Conservation (phyloP, 352 stramenopile genomes). For the Phytophthora sansomeana region DNA sequence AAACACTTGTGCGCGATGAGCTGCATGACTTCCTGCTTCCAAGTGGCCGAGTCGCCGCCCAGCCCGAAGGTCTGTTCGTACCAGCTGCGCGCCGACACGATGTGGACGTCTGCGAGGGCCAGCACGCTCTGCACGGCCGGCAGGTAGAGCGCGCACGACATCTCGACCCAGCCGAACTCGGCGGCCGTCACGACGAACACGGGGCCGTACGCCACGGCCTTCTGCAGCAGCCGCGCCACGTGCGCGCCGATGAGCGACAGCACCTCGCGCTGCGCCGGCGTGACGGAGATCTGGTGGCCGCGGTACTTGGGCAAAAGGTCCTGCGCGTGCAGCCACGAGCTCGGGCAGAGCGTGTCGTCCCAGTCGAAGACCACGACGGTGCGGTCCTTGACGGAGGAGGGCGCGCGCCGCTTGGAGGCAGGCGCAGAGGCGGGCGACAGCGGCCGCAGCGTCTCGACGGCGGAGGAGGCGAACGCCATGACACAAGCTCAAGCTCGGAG, state of each 20-base stretch:
- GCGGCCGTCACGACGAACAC: conserved; percentile 89
- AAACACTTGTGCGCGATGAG: conserved; percentile 90
- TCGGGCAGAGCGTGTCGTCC: conserved; percentile 90
- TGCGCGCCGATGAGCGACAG: conserved; percentile 69
- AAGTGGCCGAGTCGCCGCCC: conserved; percentile 78
- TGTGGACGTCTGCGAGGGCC: conserved; percentile 82
- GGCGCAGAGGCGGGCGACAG: conserved; percentile 19
- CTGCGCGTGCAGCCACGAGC: conserved; percentile 84
- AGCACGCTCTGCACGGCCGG: conserved; percentile 71
- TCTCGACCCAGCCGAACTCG: conserved; percentile 87
- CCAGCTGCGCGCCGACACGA: conserved; percentile 86
- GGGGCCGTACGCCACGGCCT: conserved; percentile 78
- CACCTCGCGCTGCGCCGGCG: conserved; percentile 61
- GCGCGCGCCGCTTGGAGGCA: conserved; percentile 27
- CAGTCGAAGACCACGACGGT: conserved; percentile 90
- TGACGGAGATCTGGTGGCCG: conserved; percentile 72
- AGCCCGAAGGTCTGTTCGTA: conserved; percentile 87
- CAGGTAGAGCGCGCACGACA: conserved; percentile 82
- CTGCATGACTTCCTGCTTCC: conserved; percentile 90
- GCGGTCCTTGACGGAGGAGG: conserved; percentile 62
- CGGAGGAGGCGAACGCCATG: conserved; percentile 57
- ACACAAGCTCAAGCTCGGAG: not conserved
- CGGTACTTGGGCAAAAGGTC: conserved; percentile 83
- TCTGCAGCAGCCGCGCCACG: conserved; percentile 70
- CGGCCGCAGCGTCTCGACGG: conserved; percentile 55